Evolutionary conservation across 164 flowering plant genomes (phyloP).

Genomic region (Cinnamomum micranthum): DNA sequence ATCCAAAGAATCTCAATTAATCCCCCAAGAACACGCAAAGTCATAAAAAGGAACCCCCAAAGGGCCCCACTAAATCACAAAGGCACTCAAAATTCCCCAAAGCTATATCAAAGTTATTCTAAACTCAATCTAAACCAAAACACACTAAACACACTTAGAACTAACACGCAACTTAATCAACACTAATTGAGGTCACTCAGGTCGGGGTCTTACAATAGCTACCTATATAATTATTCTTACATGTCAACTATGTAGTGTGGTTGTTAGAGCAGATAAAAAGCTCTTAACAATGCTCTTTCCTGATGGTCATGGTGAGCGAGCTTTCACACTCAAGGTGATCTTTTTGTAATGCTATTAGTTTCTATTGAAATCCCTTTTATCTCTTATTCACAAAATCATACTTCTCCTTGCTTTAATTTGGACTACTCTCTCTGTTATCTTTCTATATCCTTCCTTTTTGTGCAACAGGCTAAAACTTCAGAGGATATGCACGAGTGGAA

Average conservation of each 20-base stretch:
- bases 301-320: slow-evolving; percentile 93
- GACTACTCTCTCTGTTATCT: neutral
- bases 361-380: neutral
- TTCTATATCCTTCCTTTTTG: neutral
- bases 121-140: no score
- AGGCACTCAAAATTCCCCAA: no score
- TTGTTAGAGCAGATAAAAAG: slow-evolving; percentile 81
- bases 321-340: slow-evolving; percentile 93
- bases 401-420: slow-evolving; percentile 1
- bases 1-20: no score
- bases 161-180: no score
- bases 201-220: no score
- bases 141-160: no score
- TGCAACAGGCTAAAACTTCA: slow-evolving; percentile 74
- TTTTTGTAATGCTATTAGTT: neutral
- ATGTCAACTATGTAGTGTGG: slow-evolving; percentile 51
- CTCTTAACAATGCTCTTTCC: slow-evolving; percentile 90
- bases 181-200: no score
- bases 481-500: slow-evolving; percentile 95
- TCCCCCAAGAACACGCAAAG: no score
- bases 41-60: no score
- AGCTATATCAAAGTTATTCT: no score
- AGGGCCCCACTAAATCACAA: no score
- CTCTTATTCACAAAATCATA: neutral
- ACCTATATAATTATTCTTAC: neutral